These are phyloP conservation scores for Xylaria sp. DNA, from an alignment of 2,329 filamentous ascomycete genomes.

Conservation along the genomic window DNA sequence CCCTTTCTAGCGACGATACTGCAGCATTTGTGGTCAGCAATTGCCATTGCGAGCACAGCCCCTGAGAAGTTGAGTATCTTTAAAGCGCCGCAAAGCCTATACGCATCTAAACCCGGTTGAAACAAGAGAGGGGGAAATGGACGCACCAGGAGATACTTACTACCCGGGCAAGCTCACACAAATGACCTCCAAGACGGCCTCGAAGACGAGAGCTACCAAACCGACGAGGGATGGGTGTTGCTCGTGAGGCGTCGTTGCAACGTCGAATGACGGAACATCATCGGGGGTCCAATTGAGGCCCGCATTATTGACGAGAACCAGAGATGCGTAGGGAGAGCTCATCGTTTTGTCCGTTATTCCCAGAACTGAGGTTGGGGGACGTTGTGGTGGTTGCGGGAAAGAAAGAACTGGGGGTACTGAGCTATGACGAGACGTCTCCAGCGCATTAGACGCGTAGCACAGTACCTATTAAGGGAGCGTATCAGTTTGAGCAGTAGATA, in stretches of 20 bases:
- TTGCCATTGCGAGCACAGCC: neutral
- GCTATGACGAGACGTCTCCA: neutral
- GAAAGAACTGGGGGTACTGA: neutral
- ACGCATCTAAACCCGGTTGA: no score
- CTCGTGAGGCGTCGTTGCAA: conserved; percentile 48
- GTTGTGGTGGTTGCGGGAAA: neutral
- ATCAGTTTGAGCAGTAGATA: no score
- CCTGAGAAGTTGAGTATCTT: neutral
- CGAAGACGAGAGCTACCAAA: conserved; percentile 83
- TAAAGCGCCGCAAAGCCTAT: no score
- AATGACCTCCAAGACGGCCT: conserved; percentile 65
- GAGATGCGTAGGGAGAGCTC: conserved; percentile 48
- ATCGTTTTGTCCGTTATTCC: conserved; percentile 41
- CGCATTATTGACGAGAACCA: conserved; percentile 49
- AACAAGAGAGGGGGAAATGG: no score
- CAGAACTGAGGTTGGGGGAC: neutral
- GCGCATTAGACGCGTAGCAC: neutral
- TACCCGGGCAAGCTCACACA: conserved; percentile 95
- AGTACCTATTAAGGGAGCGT: no score
- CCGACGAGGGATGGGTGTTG: conserved; percentile 70
- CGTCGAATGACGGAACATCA: conserved; percentile 44
- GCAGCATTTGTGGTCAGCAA: neutral
- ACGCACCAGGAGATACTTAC: conserved; percentile 17
- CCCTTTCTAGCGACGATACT: conserved; percentile 81
- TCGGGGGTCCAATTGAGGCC: conserved; percentile 38